Base-by-base conservation (phyloP, 148 eudicot species). In the Dianthus caryophyllus region DNA sequence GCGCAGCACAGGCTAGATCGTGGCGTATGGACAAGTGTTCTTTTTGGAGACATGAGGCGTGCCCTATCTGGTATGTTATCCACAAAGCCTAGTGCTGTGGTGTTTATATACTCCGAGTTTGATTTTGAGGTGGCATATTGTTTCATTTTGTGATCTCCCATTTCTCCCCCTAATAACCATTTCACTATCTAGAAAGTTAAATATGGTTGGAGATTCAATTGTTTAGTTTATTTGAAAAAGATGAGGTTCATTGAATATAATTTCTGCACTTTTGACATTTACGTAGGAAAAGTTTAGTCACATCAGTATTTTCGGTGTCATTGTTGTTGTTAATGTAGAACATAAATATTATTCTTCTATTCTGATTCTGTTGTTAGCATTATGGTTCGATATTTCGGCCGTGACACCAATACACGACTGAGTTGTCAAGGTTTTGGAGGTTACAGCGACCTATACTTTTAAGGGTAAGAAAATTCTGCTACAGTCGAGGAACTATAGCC, bases 1-100 rank as follows among this genome's bases (percentile, higher is more conserved):
- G 95, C 97, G 29, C 83, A 78, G 71, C 97, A 91, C 71, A 76
- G 97, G 84, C 81, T 91, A 44, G 86, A 88, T 68, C 85, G 95
- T 70, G 97, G 97, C 39, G 94, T 91, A 62, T 91, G 97, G 97
- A 91, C 95, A 58, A 91, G 95, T 60, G 91, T 80, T 54, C 84
- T 77, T 57, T 88, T 91, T 77, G 97, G 97, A 61, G 97, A 88
- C 69, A 91, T 91, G 86, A 80, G 89, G 73, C 85, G 95, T 80
- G 97, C 97, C 58, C 72, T 91, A 38, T 75, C 97, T 66, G 97
- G 97, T 86, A 71, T 77, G 78, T 62, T 16, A 54, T 52, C n/a
- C 41, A 39, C 53, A 17, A 38, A 17, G 29, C 13, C 20, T 55
- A 29, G 7, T 49, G 6, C 15, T 46, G 36, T 9, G 33, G 31